These are phyloP conservation scores for Plasmodium vinckei DNA, from an alignment of 169 alveolate species.

Conservation along the genomic window DNA sequence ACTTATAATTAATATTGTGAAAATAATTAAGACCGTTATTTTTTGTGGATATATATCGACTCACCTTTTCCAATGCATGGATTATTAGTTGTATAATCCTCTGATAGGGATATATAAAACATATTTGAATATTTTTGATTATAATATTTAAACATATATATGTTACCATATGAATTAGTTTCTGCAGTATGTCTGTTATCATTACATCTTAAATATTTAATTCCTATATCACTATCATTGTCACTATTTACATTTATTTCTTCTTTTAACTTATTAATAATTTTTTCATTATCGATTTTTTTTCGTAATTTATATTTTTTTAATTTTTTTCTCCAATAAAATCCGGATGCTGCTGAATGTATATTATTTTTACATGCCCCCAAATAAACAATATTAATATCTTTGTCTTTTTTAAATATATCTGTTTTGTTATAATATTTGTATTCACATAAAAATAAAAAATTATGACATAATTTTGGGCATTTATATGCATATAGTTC, in stretches of 20 bases:
- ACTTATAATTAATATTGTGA: too few relatives aligned
- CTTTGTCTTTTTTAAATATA: conserved; percentile 60
- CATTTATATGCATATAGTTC: conserved; percentile 44
- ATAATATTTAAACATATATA: conserved; percentile 59
- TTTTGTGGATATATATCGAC: not conserved
- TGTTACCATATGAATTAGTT: conserved; percentile 39
- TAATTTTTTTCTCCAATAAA: conserved; percentile 73
- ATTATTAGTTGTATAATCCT: conserved; percentile 26
- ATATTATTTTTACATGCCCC: conserved; percentile 52
- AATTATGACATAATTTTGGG: conserved; percentile 75
- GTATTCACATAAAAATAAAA: conserved; percentile 64
- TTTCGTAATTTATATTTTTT: conserved; percentile 55
- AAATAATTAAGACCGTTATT: too few relatives aligned
- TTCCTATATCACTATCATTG: conserved; percentile 69
- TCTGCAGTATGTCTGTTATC: conserved; percentile 32
- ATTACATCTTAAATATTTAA: conserved; percentile 35
- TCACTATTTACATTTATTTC: conserved; percentile 52
- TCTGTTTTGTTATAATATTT: conserved; percentile 73
- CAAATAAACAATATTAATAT: conserved; percentile 38
- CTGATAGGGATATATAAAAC: conserved; percentile 60
- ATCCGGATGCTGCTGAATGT: conserved; percentile 74
- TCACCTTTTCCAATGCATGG: conserved; percentile 67
- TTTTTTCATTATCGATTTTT: conserved; percentile 45
- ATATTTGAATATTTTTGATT: conserved; percentile 66
- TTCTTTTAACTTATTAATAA: conserved; percentile 30